Evolutionary conservation across 2,329 filamentous ascomycete genomes (phyloP), one percentile per base, ranked within the genome.

Genomic region (Ascocoryne sarcoides): DNA sequence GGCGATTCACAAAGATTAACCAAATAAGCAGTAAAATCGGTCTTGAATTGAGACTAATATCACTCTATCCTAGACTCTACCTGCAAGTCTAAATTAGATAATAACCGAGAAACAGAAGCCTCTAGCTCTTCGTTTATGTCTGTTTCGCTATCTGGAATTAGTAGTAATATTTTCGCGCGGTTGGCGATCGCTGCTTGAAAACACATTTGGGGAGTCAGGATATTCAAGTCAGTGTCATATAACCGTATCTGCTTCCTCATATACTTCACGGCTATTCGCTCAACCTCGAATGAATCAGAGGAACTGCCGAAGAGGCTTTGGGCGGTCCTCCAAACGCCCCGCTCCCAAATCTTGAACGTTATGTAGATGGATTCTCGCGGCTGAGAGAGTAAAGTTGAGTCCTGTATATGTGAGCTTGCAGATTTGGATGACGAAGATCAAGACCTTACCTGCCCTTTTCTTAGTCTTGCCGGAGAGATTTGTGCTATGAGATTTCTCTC

Each of bases 221-320:
- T 40, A 41, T 45, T 44, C 14, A 46, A 39, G 14, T 38, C 23
- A 18, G 36, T 44, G 32, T 42, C 20, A 31, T 21, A 43, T 33
- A 39, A 3, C 32, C 28, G 34, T 5, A 47, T 42, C 16, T 23
- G 32, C 44, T 47, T 47, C 16, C 42, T 45, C 34, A 45, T 47
- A 23, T 45, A 38, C 36, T 48, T 46, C 14, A 39, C 32, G 10
- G 43, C 40, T 38, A 48, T 37, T 35, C 43, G 46, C 35, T 46
- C 31, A n/a, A 48, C 18, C 33, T 48, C 36, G 28, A 32, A 46
- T 36, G 35, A 21, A 32, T 43, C 32, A 21, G 37, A 42, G 26
- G 35, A 29, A 41, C 32, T 5, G 21, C 43, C 21, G 12, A 21
- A 10, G 17, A 42, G 37, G 37, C 37, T 42, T 15, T 42, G 28